Percentiles rank a stretch among this genome's conserved stretches.
These are phyloP conservation scores for Cokeromyces recurvatus DNA, from an alignment of 371 early-diverging fungal species.

Conservation along the genomic window DNA sequence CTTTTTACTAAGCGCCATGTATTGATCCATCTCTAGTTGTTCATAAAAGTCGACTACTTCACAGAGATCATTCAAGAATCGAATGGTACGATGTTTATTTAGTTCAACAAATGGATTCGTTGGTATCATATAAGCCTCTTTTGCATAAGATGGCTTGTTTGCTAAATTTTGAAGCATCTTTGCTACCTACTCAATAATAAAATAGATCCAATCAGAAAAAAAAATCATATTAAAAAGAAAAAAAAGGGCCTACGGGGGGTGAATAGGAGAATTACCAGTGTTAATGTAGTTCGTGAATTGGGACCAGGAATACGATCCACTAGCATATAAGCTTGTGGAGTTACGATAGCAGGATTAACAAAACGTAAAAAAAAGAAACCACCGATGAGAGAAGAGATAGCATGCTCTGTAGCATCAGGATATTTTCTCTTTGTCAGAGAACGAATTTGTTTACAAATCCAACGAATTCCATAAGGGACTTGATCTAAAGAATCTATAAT, in stretches of 20 bases:
- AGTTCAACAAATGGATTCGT: constrained; percentile 85
- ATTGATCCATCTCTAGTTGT: constrained; percentile 94
- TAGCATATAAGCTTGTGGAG: constrained; percentile 88
- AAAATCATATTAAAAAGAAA: neutral
- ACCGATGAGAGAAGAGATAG: constrained; percentile 86
- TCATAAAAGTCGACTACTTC: constrained; percentile 96
- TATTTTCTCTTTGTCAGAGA: constrained; percentile 81
- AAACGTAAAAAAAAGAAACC: constrained; percentile 93
- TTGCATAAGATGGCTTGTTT: constrained; percentile 90
- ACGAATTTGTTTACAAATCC: constrained; percentile 95
- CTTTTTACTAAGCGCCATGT: constrained; percentile 90
- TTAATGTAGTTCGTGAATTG: constrained; percentile 76
- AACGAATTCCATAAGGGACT: constrained; percentile 92
- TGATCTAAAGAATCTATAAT: constrained; percentile 76
- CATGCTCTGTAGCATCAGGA: constrained; percentile 80
- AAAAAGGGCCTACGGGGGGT: neutral
- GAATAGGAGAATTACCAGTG: constrained; percentile 40
- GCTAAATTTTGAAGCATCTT: constrained; percentile 93
- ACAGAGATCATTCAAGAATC: constrained; percentile 86
- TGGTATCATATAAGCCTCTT: constrained; percentile 90
- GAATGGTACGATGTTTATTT: constrained; percentile 82
- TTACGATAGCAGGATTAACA: constrained; percentile 92
- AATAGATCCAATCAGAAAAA: neutral
- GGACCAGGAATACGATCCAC: constrained; percentile 71
- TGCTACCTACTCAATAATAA: constrained; percentile 50